Base-by-base conservation (phyloP, 2,329 filamentous ascomycete genomes). In the Calonectria montana region DNA sequence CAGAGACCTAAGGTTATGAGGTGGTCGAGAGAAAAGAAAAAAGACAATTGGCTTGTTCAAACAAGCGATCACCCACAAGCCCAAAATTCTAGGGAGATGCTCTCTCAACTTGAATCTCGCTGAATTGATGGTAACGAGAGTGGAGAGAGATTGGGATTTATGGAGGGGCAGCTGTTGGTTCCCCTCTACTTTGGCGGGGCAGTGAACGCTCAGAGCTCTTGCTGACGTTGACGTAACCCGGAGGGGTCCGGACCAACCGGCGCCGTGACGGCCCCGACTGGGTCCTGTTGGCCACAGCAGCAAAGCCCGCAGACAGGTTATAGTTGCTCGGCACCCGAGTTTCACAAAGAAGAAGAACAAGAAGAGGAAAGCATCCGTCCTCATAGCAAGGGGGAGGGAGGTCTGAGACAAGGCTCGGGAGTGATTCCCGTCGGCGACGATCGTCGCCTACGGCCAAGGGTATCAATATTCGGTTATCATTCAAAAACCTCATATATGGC, bases 151-250 rank as follows among this genome's bases (percentile, higher is more conserved):
- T 75, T 62, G 57, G 23, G n/a, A 31, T 45, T 65, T 65, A 77
- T 76, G 73, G 76, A 77, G 76, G 76, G 76, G 76, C 66, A 73
- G 21, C 16, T 65, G n/a, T 18, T 43, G 45, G 63, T 31, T 47
- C 31, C 65, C 65, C 53, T 59, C 50, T 47, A 13, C 29, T 76
- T 66, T 71, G 73, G 76, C 31, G 76, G 76, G 76, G 76, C 70
- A 74, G 62, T 27, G 48, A 53, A 25, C 39, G 18, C 27, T 27
- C 43, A 23, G 37, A 43, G 37, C 25, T 45, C 39, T 43, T 63
- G 39, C 29, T 59, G 25, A 65, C 47, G n/a, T 39, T 65, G 18
- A 37, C 31, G 18, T 57, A 43, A 47, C 21, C 35, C 31, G 64
- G 68, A 73, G 75, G 75, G 74, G 74, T 67, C 74, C 31, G 45